Evolutionary conservation across 2,329 filamentous ascomycete species (phyloP).

Genomic region (Daldinia eschscholtzii): DNA sequence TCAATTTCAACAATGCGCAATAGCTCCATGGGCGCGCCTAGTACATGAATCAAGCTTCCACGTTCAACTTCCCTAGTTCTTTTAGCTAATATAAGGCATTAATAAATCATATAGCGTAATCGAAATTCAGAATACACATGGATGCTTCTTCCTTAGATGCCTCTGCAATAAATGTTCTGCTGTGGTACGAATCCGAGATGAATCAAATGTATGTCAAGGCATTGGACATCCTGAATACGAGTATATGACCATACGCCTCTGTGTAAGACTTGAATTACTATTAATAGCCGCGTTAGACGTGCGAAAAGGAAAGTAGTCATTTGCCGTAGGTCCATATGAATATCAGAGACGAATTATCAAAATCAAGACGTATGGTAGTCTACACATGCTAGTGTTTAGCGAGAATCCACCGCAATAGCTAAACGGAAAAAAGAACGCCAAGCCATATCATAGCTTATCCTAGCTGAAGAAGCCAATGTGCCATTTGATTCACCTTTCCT

Average conservation of each 20-base stretch:
- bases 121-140: no score
- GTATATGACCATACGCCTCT: background rate
- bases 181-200: no score
- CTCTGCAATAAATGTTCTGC: no score
- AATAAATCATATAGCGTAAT: no score
- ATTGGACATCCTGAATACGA: no score
- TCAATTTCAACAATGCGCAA: no score
- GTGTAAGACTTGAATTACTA: background rate
- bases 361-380: background rate
- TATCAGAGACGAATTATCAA: background rate
- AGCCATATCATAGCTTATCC: conserved; percentile 19
- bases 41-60: no score
- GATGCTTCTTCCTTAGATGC: no score
- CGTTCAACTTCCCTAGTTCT: no score
- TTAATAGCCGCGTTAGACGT: background rate
- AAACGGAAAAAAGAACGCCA: conserved; percentile 17
- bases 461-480: conserved; percentile 4
- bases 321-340: background rate
- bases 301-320: background rate
- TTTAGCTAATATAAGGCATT: no score
- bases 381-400: background rate
- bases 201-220: no score
- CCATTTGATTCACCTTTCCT: conserved; percentile 11
- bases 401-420: background rate
- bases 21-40: no score